These are phyloP conservation scores for Pichia manshurica DNA, from an alignment of 805 yeast species.

Conservation along the genomic window DNA sequence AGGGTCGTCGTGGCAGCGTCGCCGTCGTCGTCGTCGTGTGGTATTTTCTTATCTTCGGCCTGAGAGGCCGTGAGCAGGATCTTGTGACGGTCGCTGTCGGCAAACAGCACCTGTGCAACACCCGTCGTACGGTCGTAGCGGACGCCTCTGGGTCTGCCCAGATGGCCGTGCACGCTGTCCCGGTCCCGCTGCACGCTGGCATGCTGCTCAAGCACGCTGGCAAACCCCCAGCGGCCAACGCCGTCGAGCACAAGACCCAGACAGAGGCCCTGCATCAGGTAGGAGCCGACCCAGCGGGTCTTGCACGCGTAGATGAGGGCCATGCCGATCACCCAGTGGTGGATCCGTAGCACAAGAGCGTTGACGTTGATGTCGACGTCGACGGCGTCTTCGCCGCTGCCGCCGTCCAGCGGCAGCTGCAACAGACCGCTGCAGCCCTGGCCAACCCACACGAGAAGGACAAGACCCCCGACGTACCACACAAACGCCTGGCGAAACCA, in stretches of 20 bases:
- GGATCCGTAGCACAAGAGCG: slow-evolving; percentile 61
- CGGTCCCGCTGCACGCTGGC: slow-evolving; percentile 47
- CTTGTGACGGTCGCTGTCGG: too few relatives aligned
- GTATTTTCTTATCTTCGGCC: not conserved
- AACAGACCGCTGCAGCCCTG: slow-evolving; percentile 58
- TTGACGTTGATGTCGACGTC: too few relatives aligned
- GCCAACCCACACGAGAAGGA: slow-evolving; percentile 38
- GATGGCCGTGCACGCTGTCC: too few relatives aligned
- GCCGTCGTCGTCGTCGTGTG: too few relatives aligned
- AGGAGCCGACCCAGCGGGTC: slow-evolving; percentile 63
- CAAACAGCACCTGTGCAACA: too few relatives aligned
- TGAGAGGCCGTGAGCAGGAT: too few relatives aligned
- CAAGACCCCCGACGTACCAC: slow-evolving; percentile 44
- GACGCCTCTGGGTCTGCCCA: too few relatives aligned
- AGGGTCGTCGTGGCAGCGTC: too few relatives aligned
- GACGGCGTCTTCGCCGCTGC: too few relatives aligned
- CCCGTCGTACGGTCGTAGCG: too few relatives aligned
- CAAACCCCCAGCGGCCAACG: slow-evolving; percentile 88
- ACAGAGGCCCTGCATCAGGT: slow-evolving; percentile 77
- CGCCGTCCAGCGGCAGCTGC: slow-evolving; percentile 68
- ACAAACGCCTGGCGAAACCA: slow-evolving; percentile 52
- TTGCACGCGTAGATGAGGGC: slow-evolving; percentile 78
- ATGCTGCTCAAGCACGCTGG: slow-evolving; percentile 77
- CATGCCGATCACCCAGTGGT: slow-evolving; percentile 75
- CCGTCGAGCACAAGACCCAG: slow-evolving; percentile 81